Base-by-base conservation (phyloP, 2,329 filamentous ascomycete genomes). In the Sclerotiophoma versabilis region DNA sequence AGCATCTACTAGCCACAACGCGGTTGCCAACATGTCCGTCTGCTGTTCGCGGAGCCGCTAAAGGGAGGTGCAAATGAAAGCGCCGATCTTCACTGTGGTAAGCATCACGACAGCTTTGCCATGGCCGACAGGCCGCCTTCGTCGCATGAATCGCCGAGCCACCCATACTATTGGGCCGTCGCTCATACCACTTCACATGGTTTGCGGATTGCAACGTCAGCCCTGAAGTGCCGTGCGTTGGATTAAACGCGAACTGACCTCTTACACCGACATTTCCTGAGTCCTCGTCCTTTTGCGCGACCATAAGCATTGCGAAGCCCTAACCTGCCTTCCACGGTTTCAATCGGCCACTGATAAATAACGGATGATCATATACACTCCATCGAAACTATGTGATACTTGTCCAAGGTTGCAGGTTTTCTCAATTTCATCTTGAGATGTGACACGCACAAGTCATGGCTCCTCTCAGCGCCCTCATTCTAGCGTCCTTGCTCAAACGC, bases 361-460 rank as follows among this genome's bases (percentile, higher is more conserved):
- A 38, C 45, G 45, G 6, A 25, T 27, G n/a, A 17, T n/a, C 29
- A 45, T 23, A 45, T 41, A 20, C 15, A 5, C 27, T 32, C 6
- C 22, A 10, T 5, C 7, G 14, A 6, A 39, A 8, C 23, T 25
- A 39, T 48, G 43, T 44, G 19, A 44, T 54, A 14, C 10, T 38
- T 17, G 9, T 9, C 11, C 4, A 11, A 26, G 10, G 5, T 17
- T 10, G 23, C 12, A 12, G 7, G 20, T 25, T 33, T 54, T 29
- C 22, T 25, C 15, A 19, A n/a, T 17, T 22, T 23, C 17, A 20
- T n/a, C 26, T 14, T 54, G 50, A 36, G 10, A 50, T 51, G 49
- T 59, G 19, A 49, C 39, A 32, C 37, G 1, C 12, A 29, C 29
- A n/a, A 17, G 45, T 42, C 30, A 73, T 73, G 70, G 64, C 69